phyloP scores from a whole-genome alignment of 768 basidiomycete species.

The Russula brevipes region DNA sequence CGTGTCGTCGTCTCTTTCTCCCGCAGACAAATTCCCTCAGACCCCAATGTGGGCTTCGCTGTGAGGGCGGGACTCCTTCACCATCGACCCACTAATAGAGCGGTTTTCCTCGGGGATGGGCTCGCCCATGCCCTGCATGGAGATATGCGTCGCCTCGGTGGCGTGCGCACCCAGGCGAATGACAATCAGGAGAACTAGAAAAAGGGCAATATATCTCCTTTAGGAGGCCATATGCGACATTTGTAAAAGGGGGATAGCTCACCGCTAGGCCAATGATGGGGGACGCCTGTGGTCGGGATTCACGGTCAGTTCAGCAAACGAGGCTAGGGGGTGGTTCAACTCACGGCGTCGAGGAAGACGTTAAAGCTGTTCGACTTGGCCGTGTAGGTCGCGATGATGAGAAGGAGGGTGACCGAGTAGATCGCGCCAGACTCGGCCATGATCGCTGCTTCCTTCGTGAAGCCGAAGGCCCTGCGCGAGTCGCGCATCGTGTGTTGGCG shows the following conservation, averaged over 20 bases:
- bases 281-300: slow-evolving; percentile 6
- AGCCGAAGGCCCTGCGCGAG: slow-evolving; percentile 17
- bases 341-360: slow-evolving; percentile 23
- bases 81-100: slow-evolving; percentile 13
- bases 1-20: neutral
- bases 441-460: slow-evolving; percentile 16
- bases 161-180: slow-evolving; percentile 1
- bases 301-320: neutral
- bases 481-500: slow-evolving; percentile 24
- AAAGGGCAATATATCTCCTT: neutral
- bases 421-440: slow-evolving; percentile 21
- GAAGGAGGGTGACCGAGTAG: slow-evolving; percentile 15
- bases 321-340: neutral
- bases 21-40: neutral
- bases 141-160: slow-evolving; percentile 14
- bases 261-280: slow-evolving; percentile 21
- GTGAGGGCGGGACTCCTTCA: slow-evolving; percentile 10
- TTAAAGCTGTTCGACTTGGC: slow-evolving; percentile 17
- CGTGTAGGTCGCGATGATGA: slow-evolving; percentile 18
- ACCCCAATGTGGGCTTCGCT: slow-evolving; percentile 5
- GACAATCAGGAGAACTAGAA: slow-evolving; percentile 17
- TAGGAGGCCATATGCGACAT: neutral
- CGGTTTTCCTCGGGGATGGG: slow-evolving; percentile 10
- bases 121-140: slow-evolving; percentile 16
- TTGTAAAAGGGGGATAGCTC: neutral